A percentile compares a stretch with the other conserved stretches of the same genome.
phyloP scores from a whole-genome alignment of 2,329 filamentous ascomycete genomes.

The Fusarium secorum region DNA sequence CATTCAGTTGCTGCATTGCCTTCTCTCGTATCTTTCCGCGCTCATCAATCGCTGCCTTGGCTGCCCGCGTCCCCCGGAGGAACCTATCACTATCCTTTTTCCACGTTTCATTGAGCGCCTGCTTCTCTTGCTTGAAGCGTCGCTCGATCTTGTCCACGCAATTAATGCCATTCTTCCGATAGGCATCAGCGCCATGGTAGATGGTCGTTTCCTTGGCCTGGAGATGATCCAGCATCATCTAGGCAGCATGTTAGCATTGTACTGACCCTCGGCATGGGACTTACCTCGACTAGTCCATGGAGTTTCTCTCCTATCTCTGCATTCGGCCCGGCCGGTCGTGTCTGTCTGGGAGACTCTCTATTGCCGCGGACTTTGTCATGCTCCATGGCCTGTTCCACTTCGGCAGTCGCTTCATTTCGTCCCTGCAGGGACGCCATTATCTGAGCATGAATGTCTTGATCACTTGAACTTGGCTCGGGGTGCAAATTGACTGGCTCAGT shows the following conservation, averaged over 20 bases:
- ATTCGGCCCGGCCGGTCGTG: neutral
- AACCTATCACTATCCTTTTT: slow-evolving; percentile 34
- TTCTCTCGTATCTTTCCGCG: slow-evolving; percentile 1
- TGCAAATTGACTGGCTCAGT: neutral
- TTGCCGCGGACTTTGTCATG: neutral
- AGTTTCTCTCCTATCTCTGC: slow-evolving; percentile 26
- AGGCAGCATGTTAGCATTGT: slow-evolving; percentile 19
- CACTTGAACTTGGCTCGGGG: neutral
- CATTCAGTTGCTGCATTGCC: slow-evolving; percentile 12
- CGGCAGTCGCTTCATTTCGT: neutral
- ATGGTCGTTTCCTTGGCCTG: slow-evolving; percentile 33
- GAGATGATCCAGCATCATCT: slow-evolving; percentile 40
- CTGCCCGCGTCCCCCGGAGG: neutral
- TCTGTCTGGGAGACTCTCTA: neutral
- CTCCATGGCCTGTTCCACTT: neutral
- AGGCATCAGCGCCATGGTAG: slow-evolving; percentile 30
- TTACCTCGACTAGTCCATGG: slow-evolving; percentile 40
- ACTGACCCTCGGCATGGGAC: neutral
- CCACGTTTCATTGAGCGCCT: slow-evolving; percentile 19
- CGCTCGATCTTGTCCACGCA: slow-evolving; percentile 37
- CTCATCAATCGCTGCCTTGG: slow-evolving; percentile 12
- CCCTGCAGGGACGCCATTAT: slow-evolving; percentile 27
- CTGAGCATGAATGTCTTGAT: slow-evolving; percentile 26
- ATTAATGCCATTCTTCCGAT: slow-evolving; percentile 28
- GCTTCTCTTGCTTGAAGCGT: slow-evolving; percentile 33